Conservation (phyloP, 2,329 filamentous ascomycete genomes). For the Fusarium liriodendri region DNA sequence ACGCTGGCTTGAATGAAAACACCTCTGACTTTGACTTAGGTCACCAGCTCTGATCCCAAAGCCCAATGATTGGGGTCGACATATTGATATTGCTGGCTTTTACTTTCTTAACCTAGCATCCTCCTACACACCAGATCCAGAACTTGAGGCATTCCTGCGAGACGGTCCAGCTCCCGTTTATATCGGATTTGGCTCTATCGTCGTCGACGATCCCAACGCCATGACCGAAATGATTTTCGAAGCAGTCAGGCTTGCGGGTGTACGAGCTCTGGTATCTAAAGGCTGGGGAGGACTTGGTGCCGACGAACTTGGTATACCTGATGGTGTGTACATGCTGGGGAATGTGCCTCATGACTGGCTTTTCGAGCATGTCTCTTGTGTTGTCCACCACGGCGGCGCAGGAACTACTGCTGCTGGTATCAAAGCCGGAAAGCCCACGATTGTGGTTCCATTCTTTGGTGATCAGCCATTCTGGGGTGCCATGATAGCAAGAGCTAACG, state of each 20-base stretch:
- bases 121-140: conserved; percentile 73
- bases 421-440: conserved; percentile 80
- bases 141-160: conserved; percentile 74
- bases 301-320: conserved; percentile 75
- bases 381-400: conserved; percentile 89
- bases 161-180: conserved; percentile 80
- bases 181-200: conserved; percentile 86
- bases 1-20: not conserved
- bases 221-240: conserved; percentile 80
- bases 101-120: conserved; percentile 78
- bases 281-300: conserved; percentile 89
- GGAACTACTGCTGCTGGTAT: conserved; percentile 92
- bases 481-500: conserved; percentile 78
- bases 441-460: conserved; percentile 88
- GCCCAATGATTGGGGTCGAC: conserved; percentile 78
- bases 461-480: conserved; percentile 87
- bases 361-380: conserved; percentile 82
- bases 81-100: conserved; percentile 81
- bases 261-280: conserved; percentile 85
- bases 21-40: conserved; percentile 39
- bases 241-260: conserved; percentile 72
- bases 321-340: conserved; percentile 84
- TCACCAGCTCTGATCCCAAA: conserved; percentile 84
- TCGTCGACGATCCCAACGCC: conserved; percentile 78
- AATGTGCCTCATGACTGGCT: conserved; percentile 92